A percentile compares a stretch with the other conserved stretches of the same genome.
These are phyloP conservation scores for Trametes cingulata DNA, from an alignment of 768 basidiomycete genomes.

Conservation along the genomic window DNA sequence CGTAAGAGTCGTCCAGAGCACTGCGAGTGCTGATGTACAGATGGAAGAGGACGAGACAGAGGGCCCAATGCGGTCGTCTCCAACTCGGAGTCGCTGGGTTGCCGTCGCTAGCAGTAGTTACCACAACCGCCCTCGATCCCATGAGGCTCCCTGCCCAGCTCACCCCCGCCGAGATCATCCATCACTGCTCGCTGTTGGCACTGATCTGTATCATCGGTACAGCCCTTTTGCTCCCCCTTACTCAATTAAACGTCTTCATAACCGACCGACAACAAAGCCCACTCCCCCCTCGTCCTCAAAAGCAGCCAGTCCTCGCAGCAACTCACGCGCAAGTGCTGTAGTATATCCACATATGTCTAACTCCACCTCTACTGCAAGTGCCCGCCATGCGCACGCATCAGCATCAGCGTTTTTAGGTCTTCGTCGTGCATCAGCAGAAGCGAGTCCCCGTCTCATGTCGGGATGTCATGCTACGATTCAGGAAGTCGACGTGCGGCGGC, in stretches of 20 bases:
- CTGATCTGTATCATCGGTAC: slow-evolving; percentile 21
- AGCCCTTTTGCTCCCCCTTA: slow-evolving; percentile 12
- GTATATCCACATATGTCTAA: neutral
- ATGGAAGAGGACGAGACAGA: slow-evolving; percentile 5
- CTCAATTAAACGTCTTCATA: slow-evolving; percentile 2
- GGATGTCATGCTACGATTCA: slow-evolving; percentile 3
- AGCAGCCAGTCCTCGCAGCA: no score
- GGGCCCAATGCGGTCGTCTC: slow-evolving; percentile 2
- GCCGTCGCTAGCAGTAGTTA: slow-evolving; percentile 16
- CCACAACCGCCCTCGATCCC: slow-evolving; percentile 14
- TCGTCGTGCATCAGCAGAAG: slow-evolving; percentile 4
- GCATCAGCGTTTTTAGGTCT: neutral
- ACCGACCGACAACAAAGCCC: neutral
- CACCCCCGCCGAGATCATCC: slow-evolving; percentile 16
- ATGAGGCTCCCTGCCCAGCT: slow-evolving; percentile 20
- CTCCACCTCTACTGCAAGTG: neutral
- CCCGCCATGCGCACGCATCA: neutral
- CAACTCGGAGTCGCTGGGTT: slow-evolving; percentile 2
- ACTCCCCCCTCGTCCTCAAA: neutral
- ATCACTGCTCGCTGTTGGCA: slow-evolving; percentile 13
- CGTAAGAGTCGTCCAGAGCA: slow-evolving; percentile 6
- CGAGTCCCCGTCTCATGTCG: slow-evolving; percentile 16
- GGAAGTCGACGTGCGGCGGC: neutral
- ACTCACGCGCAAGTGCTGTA: no score
- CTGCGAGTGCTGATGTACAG: neutral